These are phyloP conservation scores for Monosporascus ibericus DNA, from an alignment of 2,329 filamentous ascomycete species.

Conservation along the genomic window DNA sequence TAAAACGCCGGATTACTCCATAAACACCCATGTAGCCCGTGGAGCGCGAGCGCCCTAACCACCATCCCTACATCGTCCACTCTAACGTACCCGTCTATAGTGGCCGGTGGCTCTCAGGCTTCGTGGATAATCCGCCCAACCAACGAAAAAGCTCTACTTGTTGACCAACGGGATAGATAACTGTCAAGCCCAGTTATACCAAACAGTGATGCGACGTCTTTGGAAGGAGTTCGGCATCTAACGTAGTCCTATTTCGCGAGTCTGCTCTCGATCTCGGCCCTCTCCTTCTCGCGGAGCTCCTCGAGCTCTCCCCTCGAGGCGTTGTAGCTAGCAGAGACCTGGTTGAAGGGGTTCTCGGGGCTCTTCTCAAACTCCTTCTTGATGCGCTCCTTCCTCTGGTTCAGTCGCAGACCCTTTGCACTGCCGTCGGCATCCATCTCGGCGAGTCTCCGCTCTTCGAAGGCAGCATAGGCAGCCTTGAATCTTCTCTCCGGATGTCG, in stretches of 20 bases:
- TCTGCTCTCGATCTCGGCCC: slow-evolving; percentile 61
- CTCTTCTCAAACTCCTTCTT: slow-evolving; percentile 92
- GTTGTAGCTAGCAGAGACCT: slow-evolving; percentile 71
- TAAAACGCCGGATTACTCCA: too few relatives aligned
- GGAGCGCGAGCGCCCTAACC: too few relatives aligned
- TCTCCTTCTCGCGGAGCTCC: slow-evolving; percentile 60
- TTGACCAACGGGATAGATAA: too few relatives aligned
- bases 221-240: too few relatives aligned
- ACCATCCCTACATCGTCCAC: too few relatives aligned
- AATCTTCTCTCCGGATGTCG: slow-evolving; percentile 81
- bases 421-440: slow-evolving; percentile 82
- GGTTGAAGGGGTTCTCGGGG: slow-evolving; percentile 93
- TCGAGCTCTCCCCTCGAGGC: slow-evolving; percentile 70
- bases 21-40: too few relatives aligned
- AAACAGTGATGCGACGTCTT: too few relatives aligned
- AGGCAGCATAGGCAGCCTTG: slow-evolving; percentile 79
- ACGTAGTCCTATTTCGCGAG: background rate
- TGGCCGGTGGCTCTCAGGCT: too few relatives aligned
- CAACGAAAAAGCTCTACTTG: too few relatives aligned
- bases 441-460: slow-evolving; percentile 70
- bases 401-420: slow-evolving; percentile 64
- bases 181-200: too few relatives aligned
- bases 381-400: slow-evolving; percentile 80
- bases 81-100: too few relatives aligned
- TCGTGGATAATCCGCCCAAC: too few relatives aligned